These are phyloP conservation scores for Fusarium lyarnte DNA, from an alignment of 2,329 filamentous ascomycete species.

Conservation along the genomic window DNA sequence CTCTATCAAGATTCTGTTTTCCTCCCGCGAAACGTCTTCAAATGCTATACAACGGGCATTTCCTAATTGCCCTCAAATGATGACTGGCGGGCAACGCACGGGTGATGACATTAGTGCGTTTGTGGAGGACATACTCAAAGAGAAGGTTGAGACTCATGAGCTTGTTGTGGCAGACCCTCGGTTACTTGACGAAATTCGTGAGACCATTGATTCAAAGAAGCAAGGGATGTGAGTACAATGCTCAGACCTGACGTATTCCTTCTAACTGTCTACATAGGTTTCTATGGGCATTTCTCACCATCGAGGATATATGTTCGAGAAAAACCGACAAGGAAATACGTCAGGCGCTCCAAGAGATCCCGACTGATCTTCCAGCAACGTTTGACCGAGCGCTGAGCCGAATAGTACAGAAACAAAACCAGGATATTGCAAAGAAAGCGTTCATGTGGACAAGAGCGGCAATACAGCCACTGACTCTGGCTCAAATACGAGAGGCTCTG, in stretches of 20 bases:
- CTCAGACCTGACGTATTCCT: too few relatives aligned
- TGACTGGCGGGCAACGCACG: too few relatives aligned
- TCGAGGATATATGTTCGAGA: constrained; percentile 18
- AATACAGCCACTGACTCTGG: not conserved
- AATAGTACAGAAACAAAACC: not conserved
- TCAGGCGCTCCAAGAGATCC: not conserved
- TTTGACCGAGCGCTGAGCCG: constrained; percentile 16
- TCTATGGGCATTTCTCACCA: constrained; percentile 17
- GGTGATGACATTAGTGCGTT: not conserved
- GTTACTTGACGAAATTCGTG: not conserved
- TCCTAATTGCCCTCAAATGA: too few relatives aligned
- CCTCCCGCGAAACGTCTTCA: not conserved
- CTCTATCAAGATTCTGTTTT: not conserved
- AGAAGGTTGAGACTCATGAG: not conserved
- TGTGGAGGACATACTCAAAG: not conserved
- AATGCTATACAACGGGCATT: too few relatives aligned
- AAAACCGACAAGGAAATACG: constrained; percentile 11
- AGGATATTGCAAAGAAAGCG: not conserved
- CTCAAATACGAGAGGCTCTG: constrained; percentile 15
- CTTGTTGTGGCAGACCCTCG: not conserved
- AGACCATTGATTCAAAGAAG: not conserved
- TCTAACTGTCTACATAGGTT: constrained; percentile 8
- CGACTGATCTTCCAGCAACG: constrained; percentile 2
- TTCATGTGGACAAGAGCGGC: constrained; percentile 2
- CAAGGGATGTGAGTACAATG: not conserved